Conservation (phyloP, 2,329 filamentous ascomycete genomes). For the Sphaerostilbella broomeana region DNA sequence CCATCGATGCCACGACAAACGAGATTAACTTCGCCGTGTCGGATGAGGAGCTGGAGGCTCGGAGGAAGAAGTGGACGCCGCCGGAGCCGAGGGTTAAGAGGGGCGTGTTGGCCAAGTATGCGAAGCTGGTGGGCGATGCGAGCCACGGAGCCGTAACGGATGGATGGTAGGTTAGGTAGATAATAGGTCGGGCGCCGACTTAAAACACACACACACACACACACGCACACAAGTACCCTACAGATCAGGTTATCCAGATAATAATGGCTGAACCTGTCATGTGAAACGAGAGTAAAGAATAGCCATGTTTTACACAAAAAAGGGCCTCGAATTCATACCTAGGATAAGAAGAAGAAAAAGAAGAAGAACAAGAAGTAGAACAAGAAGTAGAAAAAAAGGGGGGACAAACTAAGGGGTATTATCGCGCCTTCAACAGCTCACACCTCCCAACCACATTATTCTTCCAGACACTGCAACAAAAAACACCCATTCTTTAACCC, state of each 20-base stretch:
- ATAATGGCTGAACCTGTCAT: not conserved
- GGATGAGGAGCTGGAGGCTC: slow-evolving; percentile 61
- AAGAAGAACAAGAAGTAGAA: not conserved
- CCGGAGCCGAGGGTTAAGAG: slow-evolving; percentile 69
- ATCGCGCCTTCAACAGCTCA: slow-evolving; percentile 9
- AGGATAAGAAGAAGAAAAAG: not conserved
- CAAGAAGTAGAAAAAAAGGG: not conserved
- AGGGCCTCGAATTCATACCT: slow-evolving; percentile 1
- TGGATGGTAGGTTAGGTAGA: no score
- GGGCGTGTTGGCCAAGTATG: slow-evolving; percentile 87
- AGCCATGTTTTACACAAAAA: no score
- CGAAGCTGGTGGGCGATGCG: slow-evolving; percentile 78
- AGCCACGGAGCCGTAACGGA: slow-evolving; percentile 89
- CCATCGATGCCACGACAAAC: slow-evolving; percentile 79
- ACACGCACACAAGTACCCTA: no score
- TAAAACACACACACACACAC: no score
- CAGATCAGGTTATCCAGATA: not conserved
- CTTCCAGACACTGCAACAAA: not conserved
- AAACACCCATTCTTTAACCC: not conserved
- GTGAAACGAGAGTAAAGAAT: not conserved
- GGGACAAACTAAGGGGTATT: slow-evolving; percentile 12
- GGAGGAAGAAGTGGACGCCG: slow-evolving; percentile 61
- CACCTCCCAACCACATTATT: not conserved
- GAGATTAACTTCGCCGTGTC: slow-evolving; percentile 61
- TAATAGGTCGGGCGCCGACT: no score